Percentiles rank a stretch among this genome's conserved stretches.
phyloP scores from a whole-genome alignment of 1,284 basidiomycete species.

The Ganoderma resinaceum region DNA sequence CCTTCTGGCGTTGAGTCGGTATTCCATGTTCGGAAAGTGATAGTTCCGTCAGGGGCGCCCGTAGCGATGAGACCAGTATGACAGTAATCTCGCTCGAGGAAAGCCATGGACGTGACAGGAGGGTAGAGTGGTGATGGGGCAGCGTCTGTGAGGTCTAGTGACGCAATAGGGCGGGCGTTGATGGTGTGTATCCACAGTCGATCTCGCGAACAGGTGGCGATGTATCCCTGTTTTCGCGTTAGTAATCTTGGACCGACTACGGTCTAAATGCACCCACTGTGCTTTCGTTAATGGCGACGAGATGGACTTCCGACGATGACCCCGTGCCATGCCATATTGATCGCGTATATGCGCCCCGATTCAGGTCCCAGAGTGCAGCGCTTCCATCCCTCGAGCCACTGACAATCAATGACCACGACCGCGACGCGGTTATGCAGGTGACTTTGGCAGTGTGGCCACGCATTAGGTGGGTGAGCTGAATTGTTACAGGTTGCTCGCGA shows the following conservation, averaged over 20 bases:
- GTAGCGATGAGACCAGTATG: conserved; percentile 73
- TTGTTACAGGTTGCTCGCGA: conserved; percentile 35
- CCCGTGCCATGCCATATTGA: conserved; percentile 72
- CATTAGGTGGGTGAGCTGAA: conserved; percentile 75
- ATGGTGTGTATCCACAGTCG: conserved; percentile 82
- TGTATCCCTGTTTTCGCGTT: conserved; percentile 64
- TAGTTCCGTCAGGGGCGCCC: conserved; percentile 70
- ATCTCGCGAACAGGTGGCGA: conserved; percentile 79
- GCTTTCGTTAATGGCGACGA: conserved; percentile 85
- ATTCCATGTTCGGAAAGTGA: conserved; percentile 78
- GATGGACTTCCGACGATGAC: conserved; percentile 60
- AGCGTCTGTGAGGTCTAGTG: conserved; percentile 62
- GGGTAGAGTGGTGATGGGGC: conserved; percentile 46
- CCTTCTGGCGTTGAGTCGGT: conserved; percentile 69
- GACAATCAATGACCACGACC: conserved; percentile 84
- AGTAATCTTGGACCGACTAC: background rate
- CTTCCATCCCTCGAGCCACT: conserved; percentile 89
- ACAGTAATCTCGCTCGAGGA: conserved; percentile 84
- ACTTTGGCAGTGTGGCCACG: conserved; percentile 78
- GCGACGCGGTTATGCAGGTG: conserved; percentile 75
- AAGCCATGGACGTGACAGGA: conserved; percentile 67
- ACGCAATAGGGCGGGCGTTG: conserved; percentile 78
- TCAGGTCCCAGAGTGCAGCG: conserved; percentile 92
- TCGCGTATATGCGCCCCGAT: conserved; percentile 78
- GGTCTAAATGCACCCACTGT: conserved; percentile 59